Evolutionary conservation across 2,329 filamentous ascomycete genomes (phyloP).

Genomic region (Calonectria naviculata): DNA sequence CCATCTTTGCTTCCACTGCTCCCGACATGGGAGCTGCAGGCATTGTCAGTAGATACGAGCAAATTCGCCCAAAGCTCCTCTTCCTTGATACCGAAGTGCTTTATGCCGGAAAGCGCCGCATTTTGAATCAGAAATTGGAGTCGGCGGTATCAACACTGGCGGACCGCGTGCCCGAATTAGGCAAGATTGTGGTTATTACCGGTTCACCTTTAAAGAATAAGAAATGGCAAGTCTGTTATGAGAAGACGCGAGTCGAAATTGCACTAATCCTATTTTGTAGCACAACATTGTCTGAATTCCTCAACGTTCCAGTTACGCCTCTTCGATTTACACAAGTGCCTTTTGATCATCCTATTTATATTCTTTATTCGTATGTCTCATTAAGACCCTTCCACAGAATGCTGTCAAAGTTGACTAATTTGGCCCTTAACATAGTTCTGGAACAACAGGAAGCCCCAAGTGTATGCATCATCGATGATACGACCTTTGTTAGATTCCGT

Average conservation of each 20-base stretch:
- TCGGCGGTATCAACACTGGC: not conserved
- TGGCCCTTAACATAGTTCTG: not conserved
- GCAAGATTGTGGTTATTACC: not conserved
- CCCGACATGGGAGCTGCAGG: not conserved
- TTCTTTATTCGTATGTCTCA: not conserved
- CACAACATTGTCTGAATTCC: not conserved
- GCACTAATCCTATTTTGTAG: not conserved
- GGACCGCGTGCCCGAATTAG: not conserved
- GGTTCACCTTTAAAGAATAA: not conserved
- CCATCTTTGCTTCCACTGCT: not conserved
- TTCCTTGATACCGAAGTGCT: not conserved
- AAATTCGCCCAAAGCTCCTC: not conserved
- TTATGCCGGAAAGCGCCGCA: not conserved
- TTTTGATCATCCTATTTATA: not conserved
- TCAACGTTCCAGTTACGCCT: not conserved
- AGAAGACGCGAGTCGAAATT: not conserved
- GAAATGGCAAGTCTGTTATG: not conserved
- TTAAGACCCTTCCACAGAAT: not conserved
- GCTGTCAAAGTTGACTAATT: not conserved
- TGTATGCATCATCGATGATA: not conserved
- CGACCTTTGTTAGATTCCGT: not conserved
- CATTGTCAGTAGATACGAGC: not conserved
- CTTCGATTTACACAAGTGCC: not conserved
- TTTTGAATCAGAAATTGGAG: not conserved
- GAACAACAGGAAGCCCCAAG: not conserved